These are phyloP conservation scores for Fusarium oligoseptatum DNA, from an alignment of 2,329 filamentous ascomycete species.

Conservation along the genomic window DNA sequence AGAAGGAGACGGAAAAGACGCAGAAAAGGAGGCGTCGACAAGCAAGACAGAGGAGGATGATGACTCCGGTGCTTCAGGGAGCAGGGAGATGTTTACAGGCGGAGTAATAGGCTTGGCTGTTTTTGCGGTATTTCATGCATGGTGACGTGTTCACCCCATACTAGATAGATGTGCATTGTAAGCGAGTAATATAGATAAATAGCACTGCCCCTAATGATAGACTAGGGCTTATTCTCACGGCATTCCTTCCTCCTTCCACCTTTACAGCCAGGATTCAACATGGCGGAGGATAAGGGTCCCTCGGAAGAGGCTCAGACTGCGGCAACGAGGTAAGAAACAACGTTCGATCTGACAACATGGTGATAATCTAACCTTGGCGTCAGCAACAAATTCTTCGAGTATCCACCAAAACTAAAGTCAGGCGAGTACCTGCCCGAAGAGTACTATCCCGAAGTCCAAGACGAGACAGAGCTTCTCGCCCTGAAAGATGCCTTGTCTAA, in stretches of 20 bases:
- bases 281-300: neutral
- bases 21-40: neutral
- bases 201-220: neutral
- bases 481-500: neutral
- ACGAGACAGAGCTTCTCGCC: neutral
- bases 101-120: conserved; percentile 5
- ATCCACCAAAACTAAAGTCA: neutral
- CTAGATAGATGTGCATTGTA: neutral
- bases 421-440: neutral
- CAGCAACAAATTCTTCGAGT: neutral
- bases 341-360: neutral
- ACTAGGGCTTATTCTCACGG: neutral
- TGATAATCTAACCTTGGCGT: neutral
- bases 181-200: neutral
- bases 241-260: neutral
- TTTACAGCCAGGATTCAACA: neutral
- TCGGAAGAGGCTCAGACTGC: neutral
- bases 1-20: conserved; percentile 8
- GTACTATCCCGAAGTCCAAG: too few species aligned
- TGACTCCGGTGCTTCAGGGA: conserved; percentile 9
- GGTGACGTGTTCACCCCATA: neutral
- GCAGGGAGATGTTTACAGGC: neutral
- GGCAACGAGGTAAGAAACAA: neutral
- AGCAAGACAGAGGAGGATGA: neutral
- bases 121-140: conserved; percentile 4